These are phyloP conservation scores for Myriosclerotinia scirpicola DNA, from an alignment of 2,329 filamentous ascomycete species.

Conservation along the genomic window DNA sequence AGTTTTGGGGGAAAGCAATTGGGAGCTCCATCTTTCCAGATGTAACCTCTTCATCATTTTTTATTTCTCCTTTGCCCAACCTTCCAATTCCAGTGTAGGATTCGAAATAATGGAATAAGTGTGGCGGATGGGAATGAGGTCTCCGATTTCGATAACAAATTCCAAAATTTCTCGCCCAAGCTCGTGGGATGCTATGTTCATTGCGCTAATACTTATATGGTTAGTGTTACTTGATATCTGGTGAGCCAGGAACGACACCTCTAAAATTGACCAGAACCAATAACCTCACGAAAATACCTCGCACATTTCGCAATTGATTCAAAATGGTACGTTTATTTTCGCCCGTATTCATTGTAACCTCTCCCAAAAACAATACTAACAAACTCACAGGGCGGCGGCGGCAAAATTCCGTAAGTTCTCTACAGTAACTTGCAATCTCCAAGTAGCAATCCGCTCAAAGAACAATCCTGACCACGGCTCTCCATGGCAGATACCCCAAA, in stretches of 20 bases:
- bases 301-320: conserved; percentile 40
- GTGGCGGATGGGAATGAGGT: conserved; percentile 10
- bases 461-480: conserved; percentile 5
- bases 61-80: conserved; percentile 27
- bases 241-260: conserved; percentile 16
- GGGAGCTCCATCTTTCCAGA: conserved; percentile 58
- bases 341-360: conserved; percentile 12
- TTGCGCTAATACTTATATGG: conserved; percentile 8
- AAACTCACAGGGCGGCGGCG: conserved; percentile 68
- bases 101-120: background rate
- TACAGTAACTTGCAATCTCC: conserved; percentile 14
- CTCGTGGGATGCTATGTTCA: conserved; percentile 19
- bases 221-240: conserved; percentile 6
- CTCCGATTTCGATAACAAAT: conserved; percentile 21
- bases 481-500: conserved; percentile 75
- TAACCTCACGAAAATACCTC: conserved; percentile 21
- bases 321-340: conserved; percentile 55
- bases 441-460: conserved; percentile 11
- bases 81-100: conserved; percentile 12
- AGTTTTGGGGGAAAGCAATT: conserved; percentile 51
- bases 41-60: conserved; percentile 60
- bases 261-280: conserved; percentile 11
- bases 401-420: conserved; percentile 65
- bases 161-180: conserved; percentile 25
- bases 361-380: conserved; percentile 44